Conservation (phyloP, 1,284 basidiomycete species). For the Amylostereum chailletii region DNA sequence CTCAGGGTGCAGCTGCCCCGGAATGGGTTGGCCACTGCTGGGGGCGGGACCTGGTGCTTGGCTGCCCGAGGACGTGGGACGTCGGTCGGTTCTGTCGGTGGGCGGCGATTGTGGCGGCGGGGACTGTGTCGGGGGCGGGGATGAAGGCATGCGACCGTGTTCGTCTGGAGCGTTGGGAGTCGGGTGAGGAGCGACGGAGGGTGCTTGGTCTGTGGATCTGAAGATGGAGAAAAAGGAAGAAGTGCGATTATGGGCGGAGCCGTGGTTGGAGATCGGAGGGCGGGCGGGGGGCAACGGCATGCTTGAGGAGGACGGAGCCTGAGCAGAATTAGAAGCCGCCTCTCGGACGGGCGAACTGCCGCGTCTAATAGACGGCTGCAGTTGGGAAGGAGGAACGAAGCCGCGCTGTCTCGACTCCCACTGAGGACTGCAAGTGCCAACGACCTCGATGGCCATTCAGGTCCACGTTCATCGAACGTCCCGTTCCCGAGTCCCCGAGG, state of each 20-base stretch:
- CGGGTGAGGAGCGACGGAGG: not conserved
- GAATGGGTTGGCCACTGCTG: constrained; percentile 14
- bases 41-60: constrained; percentile 6
- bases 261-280: constrained; percentile 10
- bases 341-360: constrained; percentile 16
- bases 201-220: constrained; percentile 8
- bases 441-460: constrained; percentile 1
- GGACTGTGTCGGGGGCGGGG: not conserved
- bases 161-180: constrained; percentile 4
- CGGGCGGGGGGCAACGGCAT: constrained; percentile 13
- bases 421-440: constrained; percentile 16
- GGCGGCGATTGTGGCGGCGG: not conserved
- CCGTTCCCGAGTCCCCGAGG: no score
- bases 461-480: not conserved
- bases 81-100: not conserved
- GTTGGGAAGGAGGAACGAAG: constrained; percentile 39
- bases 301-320: constrained; percentile 11
- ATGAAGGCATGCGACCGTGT: not conserved
- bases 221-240: constrained; percentile 38
- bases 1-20: constrained; percentile 56
- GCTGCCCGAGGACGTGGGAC: not conserved
- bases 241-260: constrained; percentile 13
- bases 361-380: constrained; percentile 33
- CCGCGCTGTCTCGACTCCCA: constrained; percentile 41
- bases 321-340: constrained; percentile 16